Conservation (phyloP, 2,329 filamentous ascomycete genomes). For the Volutella citrinella region DNA sequence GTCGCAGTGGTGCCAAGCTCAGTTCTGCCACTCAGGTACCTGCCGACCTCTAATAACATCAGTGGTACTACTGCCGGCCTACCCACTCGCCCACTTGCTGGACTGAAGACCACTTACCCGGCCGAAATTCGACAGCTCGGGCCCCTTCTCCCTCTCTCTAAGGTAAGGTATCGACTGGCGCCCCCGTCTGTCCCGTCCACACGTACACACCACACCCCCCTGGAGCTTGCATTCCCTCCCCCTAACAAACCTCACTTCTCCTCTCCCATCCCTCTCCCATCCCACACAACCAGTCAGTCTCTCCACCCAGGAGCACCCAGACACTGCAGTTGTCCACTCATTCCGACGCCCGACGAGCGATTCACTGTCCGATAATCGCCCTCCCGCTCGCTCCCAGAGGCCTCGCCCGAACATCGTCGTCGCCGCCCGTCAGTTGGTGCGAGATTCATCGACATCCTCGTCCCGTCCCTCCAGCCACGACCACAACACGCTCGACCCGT, state of each 20-base stretch:
- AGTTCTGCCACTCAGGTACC: slow-evolving; percentile 6
- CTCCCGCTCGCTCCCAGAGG: no score
- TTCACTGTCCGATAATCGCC: slow-evolving; percentile 1
- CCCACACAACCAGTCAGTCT: slow-evolving; percentile 30
- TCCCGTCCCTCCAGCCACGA: slow-evolving; percentile 14
- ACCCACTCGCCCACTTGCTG: no score
- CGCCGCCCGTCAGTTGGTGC: no score
- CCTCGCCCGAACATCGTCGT: no score
- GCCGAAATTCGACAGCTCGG: slow-evolving; percentile 16
- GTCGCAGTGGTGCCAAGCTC: no score
- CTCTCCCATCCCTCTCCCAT: slow-evolving; percentile 29
- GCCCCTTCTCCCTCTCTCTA: slow-evolving; percentile 4
- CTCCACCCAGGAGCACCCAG: slow-evolving; percentile 20
- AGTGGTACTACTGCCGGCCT: no score
- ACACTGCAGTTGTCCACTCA: slow-evolving; percentile 14
- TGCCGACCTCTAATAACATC: no score
- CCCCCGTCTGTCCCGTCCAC: not conserved
- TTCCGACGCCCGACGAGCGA: slow-evolving; percentile 25
- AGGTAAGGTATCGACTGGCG: no score
- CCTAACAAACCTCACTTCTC: slow-evolving; percentile 23
- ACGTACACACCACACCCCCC: slow-evolving; percentile 20
- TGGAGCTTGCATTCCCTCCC: slow-evolving; percentile 30
- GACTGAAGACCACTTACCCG: slow-evolving; percentile 4
- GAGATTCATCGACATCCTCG: slow-evolving; percentile 12
- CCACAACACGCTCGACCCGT: no score